phyloP scores from a whole-genome alignment of 441 rosid genomes.

The Eutrema salsugineum region DNA sequence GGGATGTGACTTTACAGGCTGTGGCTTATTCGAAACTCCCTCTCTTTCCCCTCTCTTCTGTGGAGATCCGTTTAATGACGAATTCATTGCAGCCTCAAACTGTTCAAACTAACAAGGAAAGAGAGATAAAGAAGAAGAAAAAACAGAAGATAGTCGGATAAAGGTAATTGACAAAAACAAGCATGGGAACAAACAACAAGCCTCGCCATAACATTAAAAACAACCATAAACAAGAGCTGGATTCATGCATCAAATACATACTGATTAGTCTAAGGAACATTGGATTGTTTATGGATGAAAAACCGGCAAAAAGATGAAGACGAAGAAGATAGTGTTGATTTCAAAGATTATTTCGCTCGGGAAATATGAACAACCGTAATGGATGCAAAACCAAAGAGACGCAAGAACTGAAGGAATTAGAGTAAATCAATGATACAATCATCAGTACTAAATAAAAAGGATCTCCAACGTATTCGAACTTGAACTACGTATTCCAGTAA shows the following conservation, averaged over 20 bases:
- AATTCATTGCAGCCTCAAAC: constrained; percentile 48
- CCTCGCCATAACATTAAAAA: not conserved
- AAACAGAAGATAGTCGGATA: not conserved
- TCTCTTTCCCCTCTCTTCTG: constrained; percentile 66
- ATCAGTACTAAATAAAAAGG: not conserved
- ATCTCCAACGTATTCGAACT: not conserved
- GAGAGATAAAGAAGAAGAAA: not conserved
- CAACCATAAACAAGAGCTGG: not conserved
- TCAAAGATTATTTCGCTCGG: not conserved
- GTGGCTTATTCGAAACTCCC: constrained; percentile 51
- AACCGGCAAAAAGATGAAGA: not conserved
- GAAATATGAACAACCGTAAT: not conserved
- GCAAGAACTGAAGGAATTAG: not conserved
- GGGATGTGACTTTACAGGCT: constrained; percentile 52
- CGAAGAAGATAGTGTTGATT: not conserved
- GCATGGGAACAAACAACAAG: not conserved
- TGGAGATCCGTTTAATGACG: constrained; percentile 65
- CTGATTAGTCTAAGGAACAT: not conserved
- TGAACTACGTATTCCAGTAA: not conserved
- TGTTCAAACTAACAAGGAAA: constrained; percentile 23
- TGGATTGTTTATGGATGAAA: not conserved
- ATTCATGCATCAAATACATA: constrained; percentile 6
- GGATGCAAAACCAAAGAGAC: constrained; percentile 2
- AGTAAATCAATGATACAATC: not conserved
- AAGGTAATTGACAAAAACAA: not conserved